Base-by-base conservation (phyloP, 768 basidiomycete species). In the Rubroboletus satanas region DNA sequence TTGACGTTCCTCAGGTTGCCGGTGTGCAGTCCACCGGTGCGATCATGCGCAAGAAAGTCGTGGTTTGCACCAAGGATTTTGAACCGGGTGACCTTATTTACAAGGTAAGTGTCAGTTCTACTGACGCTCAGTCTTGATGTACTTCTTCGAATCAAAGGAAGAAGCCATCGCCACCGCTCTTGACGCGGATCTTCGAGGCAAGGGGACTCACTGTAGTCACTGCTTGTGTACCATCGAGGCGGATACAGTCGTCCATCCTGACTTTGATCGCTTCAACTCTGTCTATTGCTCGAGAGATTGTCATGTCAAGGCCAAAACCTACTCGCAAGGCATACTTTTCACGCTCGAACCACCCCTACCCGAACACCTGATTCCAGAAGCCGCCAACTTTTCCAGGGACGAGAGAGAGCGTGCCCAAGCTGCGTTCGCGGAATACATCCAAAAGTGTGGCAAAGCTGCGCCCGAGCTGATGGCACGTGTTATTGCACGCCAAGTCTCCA, bases 211-310 rank as follows among this genome's bases (percentile, higher is more conserved):
- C 59, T 93, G 90, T 66, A 79, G 82, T 17, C 83, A 88, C 59
- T 93, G 90, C 66, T 75, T 93, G 61, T 80, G 87, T 36, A 62
- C 66, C 46, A 78, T 92, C 50, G 66, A 80, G 52, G 67, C 76
- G 26, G 76, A 69, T 51, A 67, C 73, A 49, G 74, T 77, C 14
- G 67, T 87, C 49, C 70, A 68, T 47, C 71, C 78, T 3, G 73
- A 79, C 4, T 67, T 71, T 15, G 84, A 87, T 61, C 77, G 77
- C 29, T 76, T 89, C 49, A 61, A 71, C 35, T 80, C 83, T 18
- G 78, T 78, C 1, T 93, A 87, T 72, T 93, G 90, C 72, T 92
- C 91, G 8, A 76, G 79, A 58, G 78, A 78, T 9, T 92, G 90
- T 62, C 79, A 83, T 62, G 54, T 74, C 39, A 71, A 77, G 35